Evolutionary conservation across 2,329 filamentous ascomycete genomes (phyloP), one percentile per base, ranked within the genome.

Genomic region (Pyrenophora tritici-repentis): DNA sequence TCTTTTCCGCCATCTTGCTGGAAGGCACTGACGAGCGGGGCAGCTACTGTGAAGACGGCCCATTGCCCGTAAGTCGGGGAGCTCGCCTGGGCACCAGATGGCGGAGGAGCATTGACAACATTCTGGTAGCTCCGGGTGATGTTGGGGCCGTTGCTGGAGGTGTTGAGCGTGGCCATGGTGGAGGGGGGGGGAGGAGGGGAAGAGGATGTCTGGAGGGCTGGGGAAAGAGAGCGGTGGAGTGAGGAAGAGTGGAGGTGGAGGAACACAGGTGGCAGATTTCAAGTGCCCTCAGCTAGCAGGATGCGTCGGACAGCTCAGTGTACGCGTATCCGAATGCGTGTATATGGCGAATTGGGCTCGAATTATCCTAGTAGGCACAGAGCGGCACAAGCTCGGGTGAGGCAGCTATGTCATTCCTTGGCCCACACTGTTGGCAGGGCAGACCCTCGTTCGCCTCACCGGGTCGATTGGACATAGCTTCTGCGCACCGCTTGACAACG

Each of bases 1-100:
- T 97, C 93, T 78, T 97, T 97, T 61, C 85, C 87, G 50, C 84
- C 82, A 71, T 94, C 90, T 58, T 82, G 79, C 76, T 96, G 91
- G 74, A 99, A 99, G 53, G 92, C 92, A 78, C 89, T 97, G 72
- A 91, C 83, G 34, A 99, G 84, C 47, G 94, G 94, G 53, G 93
- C 90, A 72, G 94, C 90, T 34, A 99, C 94, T 6, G 90, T 89
- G 78, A 95, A 96, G 55, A 99, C 80, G 16, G 91, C 93, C 94
- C 94, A 99, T 79, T 93, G 90, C 57, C 85, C 91, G 70, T 89
- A 90, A 40, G 91, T 96, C 33, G 90, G 83, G 40, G 92, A 96
- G 70, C 80, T 81, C 8, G 83, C 79, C 50, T 82, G 79, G 39
- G 80, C 69, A 12, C 82, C 82, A 54, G 82, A 79, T 13, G 85